Evolutionary conservation across 345 rosid genomes (phyloP).

Genomic region (Eucalyptus sp.): DNA sequence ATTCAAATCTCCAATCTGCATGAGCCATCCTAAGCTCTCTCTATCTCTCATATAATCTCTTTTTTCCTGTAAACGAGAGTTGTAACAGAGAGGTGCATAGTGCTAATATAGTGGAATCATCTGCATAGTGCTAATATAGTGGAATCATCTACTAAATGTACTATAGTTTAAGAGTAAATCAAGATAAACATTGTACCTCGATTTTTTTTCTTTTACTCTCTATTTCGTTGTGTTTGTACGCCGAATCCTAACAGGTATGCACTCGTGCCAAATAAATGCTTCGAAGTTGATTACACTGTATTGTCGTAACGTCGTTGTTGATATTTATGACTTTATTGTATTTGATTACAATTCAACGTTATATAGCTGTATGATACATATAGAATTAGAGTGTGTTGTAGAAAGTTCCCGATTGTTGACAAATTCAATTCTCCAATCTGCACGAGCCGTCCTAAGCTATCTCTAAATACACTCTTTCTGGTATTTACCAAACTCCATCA

Average conservation of each 20-base stretch:
- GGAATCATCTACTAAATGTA: too few species aligned
- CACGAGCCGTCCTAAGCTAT: background rate
- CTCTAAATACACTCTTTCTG: background rate
- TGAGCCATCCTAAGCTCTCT: background rate
- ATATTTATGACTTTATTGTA: too few species aligned
- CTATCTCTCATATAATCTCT: background rate
- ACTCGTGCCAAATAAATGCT: background rate
- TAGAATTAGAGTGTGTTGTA: background rate
- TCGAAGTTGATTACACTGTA: too few species aligned
- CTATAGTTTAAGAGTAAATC: too few species aligned
- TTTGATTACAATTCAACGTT: background rate
- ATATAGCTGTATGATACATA: background rate
- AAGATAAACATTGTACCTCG: fast-evolving
- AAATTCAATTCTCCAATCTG: background rate
- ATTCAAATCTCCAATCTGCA: background rate
- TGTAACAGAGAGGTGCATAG: fast-evolving
- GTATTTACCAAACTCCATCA: background rate
- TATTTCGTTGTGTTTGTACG: fast-evolving
- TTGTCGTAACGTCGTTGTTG: fast-evolving
- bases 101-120: too few species aligned
- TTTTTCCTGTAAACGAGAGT: too few species aligned
- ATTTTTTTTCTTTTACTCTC: background rate
- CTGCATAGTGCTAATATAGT: background rate
- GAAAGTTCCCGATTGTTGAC: background rate
- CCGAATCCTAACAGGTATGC: fast-evolving